Conservation (phyloP, 208 protist species). For the Leishmania gerbilli region DNA sequence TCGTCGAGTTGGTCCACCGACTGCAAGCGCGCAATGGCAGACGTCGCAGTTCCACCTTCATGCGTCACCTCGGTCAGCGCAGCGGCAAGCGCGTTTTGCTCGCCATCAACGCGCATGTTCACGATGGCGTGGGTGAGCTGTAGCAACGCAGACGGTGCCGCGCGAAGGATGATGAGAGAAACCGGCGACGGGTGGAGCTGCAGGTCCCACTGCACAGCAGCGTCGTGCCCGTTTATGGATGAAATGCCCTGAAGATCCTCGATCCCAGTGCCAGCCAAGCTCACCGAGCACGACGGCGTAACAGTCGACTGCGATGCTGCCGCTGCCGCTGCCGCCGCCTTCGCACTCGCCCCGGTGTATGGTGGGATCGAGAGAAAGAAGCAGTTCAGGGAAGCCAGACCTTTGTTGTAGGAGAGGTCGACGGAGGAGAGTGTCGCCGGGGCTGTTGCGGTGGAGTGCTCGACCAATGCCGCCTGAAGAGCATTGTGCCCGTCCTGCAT, state of each 20-base stretch:
- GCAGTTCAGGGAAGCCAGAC: slow-evolving; percentile 47
- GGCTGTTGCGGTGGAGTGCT: neutral
- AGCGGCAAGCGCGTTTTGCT: slow-evolving; percentile 1
- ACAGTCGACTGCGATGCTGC: neutral
- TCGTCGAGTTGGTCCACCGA: slow-evolving; percentile 10
- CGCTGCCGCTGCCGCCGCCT: neutral
- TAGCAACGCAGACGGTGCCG: slow-evolving; percentile 14
- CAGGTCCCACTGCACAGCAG: slow-evolving; percentile 20
- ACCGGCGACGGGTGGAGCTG: slow-evolving; percentile 38
- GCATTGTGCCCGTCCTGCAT: slow-evolving; percentile 39
- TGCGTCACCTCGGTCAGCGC: slow-evolving; percentile 5
- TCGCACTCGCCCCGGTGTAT: slow-evolving; percentile 6
- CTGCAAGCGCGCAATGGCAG: slow-evolving; percentile 13
- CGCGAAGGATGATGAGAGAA: slow-evolving; percentile 24
- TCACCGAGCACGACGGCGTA: slow-evolving; percentile 7
- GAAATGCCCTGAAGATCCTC: slow-evolving; percentile 42
- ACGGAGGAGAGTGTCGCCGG: slow-evolving; percentile 17
- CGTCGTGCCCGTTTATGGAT: slow-evolving; percentile 15
- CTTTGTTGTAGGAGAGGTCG: slow-evolving; percentile 49
- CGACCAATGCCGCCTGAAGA: neutral
- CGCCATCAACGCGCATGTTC: neutral
- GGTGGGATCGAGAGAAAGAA: slow-evolving; percentile 39
- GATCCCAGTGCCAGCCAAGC: slow-evolving; percentile 13
- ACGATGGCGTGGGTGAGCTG: slow-evolving; percentile 25
- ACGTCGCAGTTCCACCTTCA: neutral